Evolutionary conservation across 441 rosid genomes (phyloP), one percentile per base, ranked within the genome.

Genomic region (Omphalea diandra): DNA sequence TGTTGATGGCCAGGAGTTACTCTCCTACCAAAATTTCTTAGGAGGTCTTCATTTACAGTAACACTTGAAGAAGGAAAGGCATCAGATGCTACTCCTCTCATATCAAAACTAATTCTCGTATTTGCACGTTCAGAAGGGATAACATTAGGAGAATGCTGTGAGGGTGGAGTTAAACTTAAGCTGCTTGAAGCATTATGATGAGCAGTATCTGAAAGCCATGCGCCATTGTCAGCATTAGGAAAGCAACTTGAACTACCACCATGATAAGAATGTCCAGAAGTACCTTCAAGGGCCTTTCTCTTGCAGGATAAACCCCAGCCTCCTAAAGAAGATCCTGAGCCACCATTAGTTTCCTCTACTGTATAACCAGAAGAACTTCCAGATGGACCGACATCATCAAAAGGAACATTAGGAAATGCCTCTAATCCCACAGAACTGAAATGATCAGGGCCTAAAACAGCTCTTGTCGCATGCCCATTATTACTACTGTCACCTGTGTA

Each of bases 271-370:
- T 75, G 88, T 75, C 83, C 84, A 40, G 98, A 84, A 59, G 88
- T 78, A 77, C 91, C 98, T 80, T 92, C 97, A 75, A 87, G 88
- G 65, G 94, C 85, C 83, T 83, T 93, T 81, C 97, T 86, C 81
- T 93, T 90, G 94, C 95, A 86, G 40, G 98, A 90, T 55, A 76
- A 79, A 72, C 90, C 90, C 94, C 92, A 88, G 76, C 77, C 73
- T 65, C 85, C 86, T 63, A 84, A 49, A 33, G 96, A 80, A 50
- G 90, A 77, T 59, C 83, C 79, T 3, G 86, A 81, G 74, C 83
- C 78, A 53, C 84, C 82, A 66, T 71, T 74, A 44, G 76, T 81
- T 72, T 86, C 94, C 52, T 87, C 97, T 64, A 73, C 58, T 33
- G 81, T 68, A 69, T 73, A 83, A 73, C 80, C 79, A 35, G 90